phyloP scores from a whole-genome alignment of 192 early-diverging fungal species.

The Mortierella antarctica region DNA sequence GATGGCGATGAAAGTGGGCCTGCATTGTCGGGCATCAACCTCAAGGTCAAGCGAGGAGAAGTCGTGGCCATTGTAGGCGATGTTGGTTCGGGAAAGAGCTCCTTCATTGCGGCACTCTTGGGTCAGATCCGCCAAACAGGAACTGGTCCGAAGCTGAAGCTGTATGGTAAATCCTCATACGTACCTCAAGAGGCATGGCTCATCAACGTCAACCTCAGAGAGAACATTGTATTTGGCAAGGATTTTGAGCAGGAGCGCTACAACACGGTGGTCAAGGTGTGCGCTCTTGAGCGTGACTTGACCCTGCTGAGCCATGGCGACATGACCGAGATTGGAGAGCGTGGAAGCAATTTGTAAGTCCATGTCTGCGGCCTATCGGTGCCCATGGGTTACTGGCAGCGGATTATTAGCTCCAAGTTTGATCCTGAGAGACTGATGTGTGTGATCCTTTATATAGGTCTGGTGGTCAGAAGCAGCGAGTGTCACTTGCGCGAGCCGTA shows the following conservation, averaged over 20 bases:
- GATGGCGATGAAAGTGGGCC: conserved; percentile 70
- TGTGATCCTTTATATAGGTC: conserved; percentile 43
- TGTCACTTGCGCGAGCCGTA: conserved; percentile 71
- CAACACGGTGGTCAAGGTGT: conserved; percentile 70
- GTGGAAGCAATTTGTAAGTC: conserved; percentile 77
- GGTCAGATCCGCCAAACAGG: conserved; percentile 61
- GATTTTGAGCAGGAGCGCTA: conserved; percentile 58
- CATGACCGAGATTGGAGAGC: conserved; percentile 75
- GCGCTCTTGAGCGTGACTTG: conserved; percentile 83
- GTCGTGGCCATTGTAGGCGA: conserved; percentile 83
- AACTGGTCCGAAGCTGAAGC: conserved; percentile 29
- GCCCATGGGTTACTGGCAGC: not conserved
- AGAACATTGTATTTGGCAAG: conserved; percentile 77
- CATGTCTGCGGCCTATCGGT: too few species aligned
- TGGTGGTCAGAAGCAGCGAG: conserved; percentile 85
- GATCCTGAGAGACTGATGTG: not conserved
- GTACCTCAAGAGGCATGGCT: conserved; percentile 89
- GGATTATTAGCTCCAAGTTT: not conserved
- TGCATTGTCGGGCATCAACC: conserved; percentile 49
- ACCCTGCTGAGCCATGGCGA: conserved; percentile 71
- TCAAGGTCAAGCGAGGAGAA: conserved; percentile 53
- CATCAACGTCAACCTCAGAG: conserved; percentile 74
- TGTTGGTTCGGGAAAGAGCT: conserved; percentile 86
- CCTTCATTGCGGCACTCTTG: conserved; percentile 76
- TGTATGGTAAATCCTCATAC: conserved; percentile 78